Conservation (phyloP, 345 rosid species). For the Gossypium thurberi region DNA sequence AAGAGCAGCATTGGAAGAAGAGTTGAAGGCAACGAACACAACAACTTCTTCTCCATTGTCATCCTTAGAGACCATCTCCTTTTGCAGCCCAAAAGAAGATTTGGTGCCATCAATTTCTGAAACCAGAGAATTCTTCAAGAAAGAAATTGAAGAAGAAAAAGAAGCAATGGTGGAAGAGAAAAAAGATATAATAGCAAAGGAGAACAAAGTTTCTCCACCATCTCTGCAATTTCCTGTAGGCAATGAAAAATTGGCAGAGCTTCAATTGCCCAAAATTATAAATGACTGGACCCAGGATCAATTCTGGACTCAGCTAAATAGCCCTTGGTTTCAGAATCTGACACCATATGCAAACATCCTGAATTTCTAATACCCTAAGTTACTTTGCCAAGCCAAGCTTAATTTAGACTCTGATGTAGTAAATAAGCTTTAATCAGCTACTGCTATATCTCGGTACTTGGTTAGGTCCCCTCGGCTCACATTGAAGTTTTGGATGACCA, state of each 20-base stretch:
- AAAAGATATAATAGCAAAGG: constrained; percentile 8
- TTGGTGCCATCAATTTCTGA: constrained; percentile 9
- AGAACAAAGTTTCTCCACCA: constrained; percentile 15
- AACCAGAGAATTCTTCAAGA: constrained; percentile 28
- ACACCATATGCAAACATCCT: constrained; percentile 46
- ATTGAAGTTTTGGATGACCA: neutral
- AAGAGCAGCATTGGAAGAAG: constrained; percentile 75
- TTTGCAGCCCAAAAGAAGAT: constrained; percentile 37
- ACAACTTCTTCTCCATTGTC: constrained; percentile 43
- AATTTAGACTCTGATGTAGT: neutral
- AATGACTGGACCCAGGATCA: constrained; percentile 73
- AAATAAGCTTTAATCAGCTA: neutral
- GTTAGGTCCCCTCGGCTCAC: neutral
- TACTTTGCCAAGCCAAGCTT: neutral
- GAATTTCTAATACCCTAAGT: constrained; percentile 31
- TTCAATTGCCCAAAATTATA: constrained; percentile 53
- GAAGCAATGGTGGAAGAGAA: neutral
- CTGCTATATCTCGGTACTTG: neutral
- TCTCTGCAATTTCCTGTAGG: constrained; percentile 49
- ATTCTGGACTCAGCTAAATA: constrained; percentile 41
- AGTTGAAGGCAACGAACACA: constrained; percentile 23
- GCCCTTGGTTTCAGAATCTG: constrained; percentile 83
- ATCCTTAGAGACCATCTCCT: constrained; percentile 33
- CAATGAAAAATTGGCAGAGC: constrained; percentile 45
- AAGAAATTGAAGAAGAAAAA: constrained; percentile 28